Conservation (phyloP, 768 basidiomycete species). For the Lactarius quietus region DNA sequence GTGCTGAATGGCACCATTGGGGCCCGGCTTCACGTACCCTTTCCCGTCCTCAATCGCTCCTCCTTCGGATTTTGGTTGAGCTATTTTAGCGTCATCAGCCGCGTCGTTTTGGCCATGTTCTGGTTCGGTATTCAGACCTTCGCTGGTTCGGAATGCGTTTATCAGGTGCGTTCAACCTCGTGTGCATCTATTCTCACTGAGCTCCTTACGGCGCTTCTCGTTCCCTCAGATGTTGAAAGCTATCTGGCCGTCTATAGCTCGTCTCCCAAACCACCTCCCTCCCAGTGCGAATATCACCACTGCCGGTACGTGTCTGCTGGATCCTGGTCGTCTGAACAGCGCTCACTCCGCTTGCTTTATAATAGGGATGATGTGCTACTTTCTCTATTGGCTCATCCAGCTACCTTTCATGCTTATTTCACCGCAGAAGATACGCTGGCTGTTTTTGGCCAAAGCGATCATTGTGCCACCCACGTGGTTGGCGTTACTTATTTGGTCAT, state of each 20-base stretch:
- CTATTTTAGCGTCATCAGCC: slow-evolving; percentile 79
- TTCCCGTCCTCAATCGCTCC: slow-evolving; percentile 76
- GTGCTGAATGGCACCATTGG: slow-evolving; percentile 77
- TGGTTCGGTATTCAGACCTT: slow-evolving; percentile 74
- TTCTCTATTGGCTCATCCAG: slow-evolving; percentile 75
- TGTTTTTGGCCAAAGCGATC: slow-evolving; percentile 65
- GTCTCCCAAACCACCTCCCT: slow-evolving; percentile 61
- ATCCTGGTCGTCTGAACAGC: neutral
- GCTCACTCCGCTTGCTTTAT: slow-evolving; percentile 1
- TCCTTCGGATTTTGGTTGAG: slow-evolving; percentile 90
- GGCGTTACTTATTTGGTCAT: slow-evolving; percentile 35
- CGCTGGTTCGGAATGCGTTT: slow-evolving; percentile 65
- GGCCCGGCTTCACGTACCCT: slow-evolving; percentile 72
- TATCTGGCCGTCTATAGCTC: slow-evolving; percentile 71
- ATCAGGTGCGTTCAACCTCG: slow-evolving; percentile 43
- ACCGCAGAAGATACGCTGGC: slow-evolving; percentile 70
- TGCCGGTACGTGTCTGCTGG: slow-evolving; percentile 39
- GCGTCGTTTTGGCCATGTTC: slow-evolving; percentile 72
- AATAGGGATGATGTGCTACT: slow-evolving; percentile 71
- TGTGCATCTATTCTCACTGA: neutral
- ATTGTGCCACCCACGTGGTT: slow-evolving; percentile 44
- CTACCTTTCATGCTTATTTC: slow-evolving; percentile 73
- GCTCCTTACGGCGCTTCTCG: neutral
- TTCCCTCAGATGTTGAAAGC: slow-evolving; percentile 63
- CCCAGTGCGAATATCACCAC: slow-evolving; percentile 59